Evolutionary conservation across 441 rosid species (phyloP).

Genomic region (Syzygium malaccense): DNA sequence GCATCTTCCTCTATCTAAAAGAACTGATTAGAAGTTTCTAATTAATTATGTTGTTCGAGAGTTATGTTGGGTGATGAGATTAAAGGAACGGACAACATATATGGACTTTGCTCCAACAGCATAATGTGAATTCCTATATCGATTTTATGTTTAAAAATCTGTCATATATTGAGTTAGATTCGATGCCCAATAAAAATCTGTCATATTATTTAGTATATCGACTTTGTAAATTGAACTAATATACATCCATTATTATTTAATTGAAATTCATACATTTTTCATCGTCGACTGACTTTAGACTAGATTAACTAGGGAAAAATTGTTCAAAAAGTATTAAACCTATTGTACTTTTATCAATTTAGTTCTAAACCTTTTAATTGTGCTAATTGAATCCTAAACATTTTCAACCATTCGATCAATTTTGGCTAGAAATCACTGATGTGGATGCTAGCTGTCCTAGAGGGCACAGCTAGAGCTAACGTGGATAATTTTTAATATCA

Average conservation of each 20-base stretch:
- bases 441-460: no score
- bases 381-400: no score
- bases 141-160: not conserved
- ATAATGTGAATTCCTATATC: not conserved
- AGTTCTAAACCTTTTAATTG: no score
- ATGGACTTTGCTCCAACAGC: not conserved
- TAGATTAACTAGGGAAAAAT: not conserved
- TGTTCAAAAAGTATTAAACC: no score
- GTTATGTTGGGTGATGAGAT: not conserved
- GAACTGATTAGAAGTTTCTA: not conserved
- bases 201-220: not conserved
- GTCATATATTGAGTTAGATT: not conserved
- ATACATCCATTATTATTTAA: not conserved
- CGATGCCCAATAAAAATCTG: not conserved
- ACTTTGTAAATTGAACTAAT: not conserved
- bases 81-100: not conserved
- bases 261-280: not conserved
- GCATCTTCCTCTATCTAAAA: not conserved
- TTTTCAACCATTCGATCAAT: no score
- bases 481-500: no score
- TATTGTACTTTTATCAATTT: no score
- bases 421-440: no score
- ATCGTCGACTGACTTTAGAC: not conserved
- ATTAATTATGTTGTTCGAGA: not conserved
- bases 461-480: fast-evolving